Base-by-base conservation (phyloP, 768 basidiomycete genomes). In the Pleurotus djamor region DNA sequence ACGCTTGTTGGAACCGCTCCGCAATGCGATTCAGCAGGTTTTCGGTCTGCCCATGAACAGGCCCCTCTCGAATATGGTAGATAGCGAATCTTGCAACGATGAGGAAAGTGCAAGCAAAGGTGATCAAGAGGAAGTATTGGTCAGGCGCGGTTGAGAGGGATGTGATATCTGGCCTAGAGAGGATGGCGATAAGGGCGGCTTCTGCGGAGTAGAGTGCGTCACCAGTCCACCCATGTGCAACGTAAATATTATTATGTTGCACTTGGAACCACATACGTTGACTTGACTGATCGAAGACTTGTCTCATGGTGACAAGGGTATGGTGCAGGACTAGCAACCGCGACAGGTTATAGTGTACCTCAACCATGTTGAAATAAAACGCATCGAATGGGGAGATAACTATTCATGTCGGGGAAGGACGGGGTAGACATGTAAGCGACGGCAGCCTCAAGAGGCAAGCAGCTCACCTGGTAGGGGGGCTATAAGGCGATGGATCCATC, bases 11-110 rank as follows among this genome's bases (percentile, higher is more conserved):
- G 47, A 79, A 56, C 28, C 70, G 71, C 50, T 74, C 73, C 21
- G 76, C 67, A 0, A 67, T 70, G 63, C 63, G 72, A 5, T 66
- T 60, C 57, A 80, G 62, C 48, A 79, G 68, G 12, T 68, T 63
- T 59, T 79, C 76, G 47, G 72, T 76, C 17, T 74, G 72, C 5
- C 76, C 76, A 1, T 73, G 69, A 38, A 79, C 64, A 14, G 71
- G 72, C 35, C 69, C 67, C 6, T 71, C 69, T 0, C 64, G 62
- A 32, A 72, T 67, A 59, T 80, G 74, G 21, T 71, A 61, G 34
- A 78, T 68, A 48, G 67, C 72, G 66, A 79, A 79, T 63, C 80
- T 81, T 44, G 74, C 71, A 7, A 78, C 66, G 50, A 81, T 71
- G 54, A 82, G 61, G 55, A 73, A 80, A 2, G 77, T 71, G 5